A percentile compares a stretch with the other conserved stretches of the same genome.
Conservation (phyloP, 345 rosid genomes). For the Pseudoturritis turrita region DNA sequence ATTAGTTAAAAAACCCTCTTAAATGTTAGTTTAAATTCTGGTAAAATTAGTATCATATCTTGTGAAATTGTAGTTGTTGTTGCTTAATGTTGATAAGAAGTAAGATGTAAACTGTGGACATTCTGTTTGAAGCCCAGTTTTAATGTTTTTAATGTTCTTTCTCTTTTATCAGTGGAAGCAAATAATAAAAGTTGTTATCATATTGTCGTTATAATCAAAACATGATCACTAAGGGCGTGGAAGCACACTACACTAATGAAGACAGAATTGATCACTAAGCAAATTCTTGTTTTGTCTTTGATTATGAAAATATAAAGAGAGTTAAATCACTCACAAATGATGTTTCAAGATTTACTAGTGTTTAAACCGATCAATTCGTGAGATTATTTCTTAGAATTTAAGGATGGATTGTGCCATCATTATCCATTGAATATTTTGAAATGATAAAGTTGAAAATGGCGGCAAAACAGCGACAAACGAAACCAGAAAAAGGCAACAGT, state of each 20-base stretch:
- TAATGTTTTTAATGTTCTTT: neutral
- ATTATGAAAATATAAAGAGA: slow-evolving; percentile 5
- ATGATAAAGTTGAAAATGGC: slow-evolving; percentile 20
- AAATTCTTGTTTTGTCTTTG: slow-evolving; percentile 1
- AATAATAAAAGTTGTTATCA: slow-evolving; percentile 23
- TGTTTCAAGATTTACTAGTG: neutral
- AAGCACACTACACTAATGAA: neutral
- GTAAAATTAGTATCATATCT: slow-evolving; percentile 12
- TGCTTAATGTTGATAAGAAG: slow-evolving; percentile 21
- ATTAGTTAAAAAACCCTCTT: neutral
- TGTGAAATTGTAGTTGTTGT: slow-evolving; percentile 13
- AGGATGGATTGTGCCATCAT: neutral
- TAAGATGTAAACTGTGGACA: neutral
- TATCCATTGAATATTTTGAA: slow-evolving; percentile 26
- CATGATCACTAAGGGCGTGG: slow-evolving; percentile 21
- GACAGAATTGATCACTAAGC: slow-evolving; percentile 10
- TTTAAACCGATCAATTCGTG: too few relatives aligned
- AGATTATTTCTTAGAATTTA: neutral
- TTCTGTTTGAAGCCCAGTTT: neutral
- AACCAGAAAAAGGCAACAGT: slow-evolving; percentile 14
- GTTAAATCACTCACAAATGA: neutral
- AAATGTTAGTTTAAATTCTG: neutral
- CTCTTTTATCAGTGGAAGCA: slow-evolving; percentile 3
- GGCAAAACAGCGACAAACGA: slow-evolving; percentile 2
- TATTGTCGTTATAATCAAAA: slow-evolving; percentile 15